A percentile compares a stretch with the other conserved stretches of the same genome.
phyloP scores from a whole-genome alignment of 495 filamentous ascomycete genomes.

The Xylaria cubensis region DNA sequence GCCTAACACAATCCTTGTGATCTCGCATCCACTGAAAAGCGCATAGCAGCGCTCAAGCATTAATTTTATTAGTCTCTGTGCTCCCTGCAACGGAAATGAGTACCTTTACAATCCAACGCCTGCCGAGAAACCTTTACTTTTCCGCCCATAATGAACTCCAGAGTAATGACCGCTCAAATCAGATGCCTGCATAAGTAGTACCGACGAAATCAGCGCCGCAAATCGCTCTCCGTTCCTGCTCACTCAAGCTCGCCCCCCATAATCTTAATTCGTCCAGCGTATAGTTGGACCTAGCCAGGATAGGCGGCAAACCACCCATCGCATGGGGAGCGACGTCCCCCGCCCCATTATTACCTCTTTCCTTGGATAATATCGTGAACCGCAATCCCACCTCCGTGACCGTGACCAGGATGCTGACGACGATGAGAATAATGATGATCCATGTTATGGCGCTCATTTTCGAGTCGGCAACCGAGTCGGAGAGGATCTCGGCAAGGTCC shows the following conservation, averaged over 20 bases:
- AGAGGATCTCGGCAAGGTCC: slow-evolving; percentile 93
- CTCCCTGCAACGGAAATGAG: not conserved
- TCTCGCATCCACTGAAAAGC: not conserved
- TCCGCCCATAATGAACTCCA: slow-evolving; percentile 4
- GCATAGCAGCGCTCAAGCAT: not conserved
- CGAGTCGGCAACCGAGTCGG: slow-evolving; percentile 88
- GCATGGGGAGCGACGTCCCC: slow-evolving; percentile 3
- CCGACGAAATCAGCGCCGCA: slow-evolving; percentile 54
- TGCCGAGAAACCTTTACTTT: not conserved
- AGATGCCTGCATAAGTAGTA: slow-evolving; percentile 50
- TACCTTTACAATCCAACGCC: not conserved
- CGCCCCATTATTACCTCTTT: slow-evolving; percentile 41
- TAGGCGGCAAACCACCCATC: slow-evolving; percentile 28
- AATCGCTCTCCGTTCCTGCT: slow-evolving; percentile 50
- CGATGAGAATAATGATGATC: slow-evolving; percentile 96
- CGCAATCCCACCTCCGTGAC: slow-evolving; percentile 86
- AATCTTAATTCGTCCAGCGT: slow-evolving; percentile 47
- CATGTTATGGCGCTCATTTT: slow-evolving; percentile 95
- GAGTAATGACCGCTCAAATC: slow-evolving; percentile 11
- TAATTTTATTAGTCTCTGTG: not conserved
- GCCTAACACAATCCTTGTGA: not conserved
- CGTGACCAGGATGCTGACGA: slow-evolving; percentile 89
- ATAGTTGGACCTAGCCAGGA: slow-evolving; percentile 42
- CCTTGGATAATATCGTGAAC: slow-evolving; percentile 74
- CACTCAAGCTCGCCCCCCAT: slow-evolving; percentile 45